phyloP scores from a whole-genome alignment of 257 asterid genomes.

The Przewalskia tangutica region DNA sequence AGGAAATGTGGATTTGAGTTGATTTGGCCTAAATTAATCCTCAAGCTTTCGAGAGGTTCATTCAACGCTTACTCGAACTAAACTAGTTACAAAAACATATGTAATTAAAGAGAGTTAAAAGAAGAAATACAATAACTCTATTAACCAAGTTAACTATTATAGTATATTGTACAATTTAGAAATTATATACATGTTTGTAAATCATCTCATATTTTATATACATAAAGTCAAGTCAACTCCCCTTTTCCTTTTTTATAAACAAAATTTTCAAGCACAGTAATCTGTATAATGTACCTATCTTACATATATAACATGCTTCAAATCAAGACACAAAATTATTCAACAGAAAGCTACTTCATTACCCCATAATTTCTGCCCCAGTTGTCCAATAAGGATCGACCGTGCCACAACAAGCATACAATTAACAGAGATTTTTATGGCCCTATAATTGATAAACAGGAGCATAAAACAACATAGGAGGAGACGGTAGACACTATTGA shows the following conservation, averaged over 20 bases:
- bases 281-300: neutral
- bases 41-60: neutral
- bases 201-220: neutral
- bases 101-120: neutral
- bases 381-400: slow-evolving; percentile 1
- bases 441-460: neutral
- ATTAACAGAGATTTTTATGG: neutral
- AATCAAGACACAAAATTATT: neutral
- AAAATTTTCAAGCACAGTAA: neutral
- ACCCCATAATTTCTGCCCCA: neutral
- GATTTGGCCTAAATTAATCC: neutral
- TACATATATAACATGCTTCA: neutral
- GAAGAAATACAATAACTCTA: neutral
- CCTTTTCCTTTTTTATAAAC: neutral
- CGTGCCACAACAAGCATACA: neutral
- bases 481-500: neutral
- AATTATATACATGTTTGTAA: neutral
- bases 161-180: neutral
- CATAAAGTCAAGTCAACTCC: neutral
- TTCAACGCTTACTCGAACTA: neutral
- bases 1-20: neutral
- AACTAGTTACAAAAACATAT: neutral
- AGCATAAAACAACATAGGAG: neutral
- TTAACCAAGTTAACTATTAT: neutral
- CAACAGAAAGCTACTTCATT: neutral